Base-by-base conservation (phyloP, 331 rosid genomes). In the Malus hybrid region DNA sequence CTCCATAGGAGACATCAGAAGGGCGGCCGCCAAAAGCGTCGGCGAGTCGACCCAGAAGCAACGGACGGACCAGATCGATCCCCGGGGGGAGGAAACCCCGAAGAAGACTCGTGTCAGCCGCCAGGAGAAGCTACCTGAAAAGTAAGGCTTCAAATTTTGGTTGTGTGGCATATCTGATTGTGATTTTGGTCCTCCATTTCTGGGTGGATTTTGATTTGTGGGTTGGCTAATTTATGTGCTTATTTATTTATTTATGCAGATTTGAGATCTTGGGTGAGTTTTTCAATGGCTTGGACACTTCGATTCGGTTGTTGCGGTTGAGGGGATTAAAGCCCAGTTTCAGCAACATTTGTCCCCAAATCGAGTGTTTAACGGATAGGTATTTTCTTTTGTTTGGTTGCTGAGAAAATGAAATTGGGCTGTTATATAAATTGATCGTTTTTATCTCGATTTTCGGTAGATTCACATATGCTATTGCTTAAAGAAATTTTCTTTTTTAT, bases 321-420 rank as follows among this genome's bases (percentile, higher is more conserved):
- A 86, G 81, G 80, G 85, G 93, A 5, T 63, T 74, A 7, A 39
- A 56, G 22, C 58, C 93, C 0, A 80, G 83, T 29, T 94, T 94
- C 61, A 63, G 80, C 2, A 82, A 84, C 34, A 75, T 94, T 33
- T 75, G 81, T 73, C 84, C 76, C 12, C 75, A 77, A 30, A 75
- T 94, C 34, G 90, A 90, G 80, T 71, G 70, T 52, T 87, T 88
- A 28, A 84, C 88, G 42, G 96, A 87, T 66, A 84, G 97, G 99
- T 94, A 85, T 28, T 46, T 1, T 48, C 19, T 48, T 48, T 48
- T 12, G 65, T 57, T 20, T 20, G 63, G 24, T 1, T 20, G 62
- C 62, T 57, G 62, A 57, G 22, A 24, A 57, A 57, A 57, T 57
- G 62, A 39, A 57, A 57, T 48, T 48, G 18, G 55, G 55, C 55